phyloP scores from a whole-genome alignment of 106 monocot species.

The Agapanthus africanus region DNA sequence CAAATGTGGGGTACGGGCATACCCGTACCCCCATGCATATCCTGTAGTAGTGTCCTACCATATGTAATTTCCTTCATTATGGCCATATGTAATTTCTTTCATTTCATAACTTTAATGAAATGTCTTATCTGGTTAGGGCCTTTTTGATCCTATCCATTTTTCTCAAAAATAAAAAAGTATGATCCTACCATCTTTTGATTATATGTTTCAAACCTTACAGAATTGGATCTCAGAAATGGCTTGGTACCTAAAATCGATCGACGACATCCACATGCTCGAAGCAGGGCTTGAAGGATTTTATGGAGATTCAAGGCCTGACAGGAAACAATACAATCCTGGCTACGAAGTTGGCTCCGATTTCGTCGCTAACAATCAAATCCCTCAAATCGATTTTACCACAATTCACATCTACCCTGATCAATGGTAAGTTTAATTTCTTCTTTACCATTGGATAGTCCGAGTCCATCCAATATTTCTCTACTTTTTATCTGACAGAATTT shows the following conservation, averaged over 20 bases:
- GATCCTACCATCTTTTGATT: background rate
- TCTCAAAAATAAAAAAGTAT: too few species aligned
- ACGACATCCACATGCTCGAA: constrained; percentile 53
- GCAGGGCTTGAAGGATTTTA: constrained; percentile 60
- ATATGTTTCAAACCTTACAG: constrained; percentile 9
- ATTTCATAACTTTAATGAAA: too few species aligned
- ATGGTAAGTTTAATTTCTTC: constrained; percentile 51
- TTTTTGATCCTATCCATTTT: too few species aligned
- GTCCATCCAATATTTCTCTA: too few species aligned
- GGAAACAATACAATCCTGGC: constrained; percentile 51
- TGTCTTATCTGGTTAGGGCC: too few species aligned
- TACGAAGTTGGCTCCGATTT: constrained; percentile 54
- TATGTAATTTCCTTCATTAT: too few species aligned
- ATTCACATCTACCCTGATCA: constrained; percentile 72
- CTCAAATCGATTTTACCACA: constrained; percentile 50
- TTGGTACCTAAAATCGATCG: constrained; percentile 40
- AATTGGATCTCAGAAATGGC: constrained; percentile 57
- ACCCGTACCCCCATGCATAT: too few species aligned
- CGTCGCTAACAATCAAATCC: constrained; percentile 39
- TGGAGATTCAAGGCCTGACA: constrained; percentile 42
- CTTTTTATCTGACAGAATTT: too few species aligned
- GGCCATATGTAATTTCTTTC: too few species aligned
- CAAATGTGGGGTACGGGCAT: too few species aligned
- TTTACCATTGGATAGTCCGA: too few species aligned
- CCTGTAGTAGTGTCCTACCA: too few species aligned